Percentiles rank a stretch among this genome's conserved stretches.
Evolutionary conservation across 768 basidiomycete genomes (phyloP).

Genomic region (Tubosaeta sp.): DNA sequence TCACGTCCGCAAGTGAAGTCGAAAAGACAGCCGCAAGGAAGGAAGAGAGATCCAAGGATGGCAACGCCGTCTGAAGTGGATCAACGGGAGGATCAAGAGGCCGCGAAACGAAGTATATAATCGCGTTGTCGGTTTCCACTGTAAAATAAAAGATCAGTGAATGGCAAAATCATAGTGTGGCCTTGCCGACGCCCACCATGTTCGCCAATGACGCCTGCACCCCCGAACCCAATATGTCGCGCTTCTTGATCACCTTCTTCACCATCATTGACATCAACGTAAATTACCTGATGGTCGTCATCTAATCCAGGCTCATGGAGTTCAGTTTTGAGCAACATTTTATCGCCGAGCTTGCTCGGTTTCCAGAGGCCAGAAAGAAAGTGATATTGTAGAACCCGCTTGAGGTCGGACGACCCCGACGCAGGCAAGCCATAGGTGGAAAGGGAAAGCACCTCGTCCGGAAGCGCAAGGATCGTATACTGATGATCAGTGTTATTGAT

Average conservation of each 20-base stretch:
- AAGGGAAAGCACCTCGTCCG: conserved; percentile 74
- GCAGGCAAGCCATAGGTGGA: conserved; percentile 56
- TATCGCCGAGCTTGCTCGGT: conserved; percentile 63
- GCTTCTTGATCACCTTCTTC: conserved; percentile 43
- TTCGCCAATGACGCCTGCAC: conserved; percentile 73
- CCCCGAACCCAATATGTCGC: conserved; percentile 74
- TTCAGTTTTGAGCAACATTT: conserved; percentile 76
- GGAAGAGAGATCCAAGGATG: conserved; percentile 79
- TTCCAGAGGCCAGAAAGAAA: conserved; percentile 82
- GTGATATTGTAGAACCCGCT: conserved; percentile 78
- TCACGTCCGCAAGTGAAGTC: conserved; percentile 68
- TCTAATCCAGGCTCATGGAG: conserved; percentile 67
- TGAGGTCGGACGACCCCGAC: conserved; percentile 64
- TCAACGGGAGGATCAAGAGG: conserved; percentile 81
- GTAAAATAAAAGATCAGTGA: conserved; percentile 9
- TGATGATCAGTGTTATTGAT: conserved; percentile 65
- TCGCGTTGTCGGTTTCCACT: conserved; percentile 73
- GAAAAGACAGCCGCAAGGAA: conserved; percentile 91
- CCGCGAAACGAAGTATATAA: conserved; percentile 87
- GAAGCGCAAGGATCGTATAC: conserved; percentile 89
- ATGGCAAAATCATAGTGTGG: neutral
- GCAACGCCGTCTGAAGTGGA: conserved; percentile 74
- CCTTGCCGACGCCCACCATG: conserved; percentile 48
- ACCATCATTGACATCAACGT: conserved; percentile 54
- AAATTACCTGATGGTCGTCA: conserved; percentile 66